These are phyloP conservation scores for Cryptomeria japonica DNA, from an alignment of 75 land plant species.

Conservation along the genomic window DNA sequence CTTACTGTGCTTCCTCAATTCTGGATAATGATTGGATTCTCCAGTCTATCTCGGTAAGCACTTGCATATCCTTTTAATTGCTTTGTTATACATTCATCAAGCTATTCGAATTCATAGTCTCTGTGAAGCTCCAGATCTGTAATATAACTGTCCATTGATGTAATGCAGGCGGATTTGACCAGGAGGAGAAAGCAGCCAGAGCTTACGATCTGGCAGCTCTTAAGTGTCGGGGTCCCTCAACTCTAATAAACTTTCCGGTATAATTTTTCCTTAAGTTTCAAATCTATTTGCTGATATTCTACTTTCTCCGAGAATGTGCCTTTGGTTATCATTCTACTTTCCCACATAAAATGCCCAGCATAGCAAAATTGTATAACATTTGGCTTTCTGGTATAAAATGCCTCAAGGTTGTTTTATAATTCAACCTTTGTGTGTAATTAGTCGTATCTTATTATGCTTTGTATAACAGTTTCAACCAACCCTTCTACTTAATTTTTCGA, in stretches of 20 bases:
- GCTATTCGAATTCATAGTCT: not conserved
- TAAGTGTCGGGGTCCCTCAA: not conserved
- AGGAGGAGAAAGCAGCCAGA: constrained; percentile 21
- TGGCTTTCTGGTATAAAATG: too few species aligned
- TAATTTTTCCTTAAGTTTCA: too few species aligned
- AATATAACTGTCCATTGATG: not conserved
- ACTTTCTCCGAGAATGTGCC: too few species aligned
- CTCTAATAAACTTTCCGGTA: not conserved
- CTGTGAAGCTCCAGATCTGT: not conserved
- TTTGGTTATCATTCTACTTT: too few species aligned
- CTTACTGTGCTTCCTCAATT: not conserved
- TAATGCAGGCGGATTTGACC: constrained; percentile 22
- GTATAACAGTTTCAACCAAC: too few species aligned
- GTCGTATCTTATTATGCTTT: too few species aligned
- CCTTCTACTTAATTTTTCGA: too few species aligned
- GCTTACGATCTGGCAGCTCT: constrained; percentile 31
- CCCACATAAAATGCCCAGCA: too few species aligned
- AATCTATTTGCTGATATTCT: too few species aligned
- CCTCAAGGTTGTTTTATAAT: too few species aligned
- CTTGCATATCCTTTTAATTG: not conserved
- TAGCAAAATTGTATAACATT: not conserved
- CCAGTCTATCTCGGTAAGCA: constrained; percentile 30
- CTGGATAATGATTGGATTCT: not conserved
- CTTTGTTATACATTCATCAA: not conserved
- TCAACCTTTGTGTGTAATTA: too few species aligned